Base-by-base conservation (phyloP, 1,139 yeast species). In the Taphrina deformans region DNA sequence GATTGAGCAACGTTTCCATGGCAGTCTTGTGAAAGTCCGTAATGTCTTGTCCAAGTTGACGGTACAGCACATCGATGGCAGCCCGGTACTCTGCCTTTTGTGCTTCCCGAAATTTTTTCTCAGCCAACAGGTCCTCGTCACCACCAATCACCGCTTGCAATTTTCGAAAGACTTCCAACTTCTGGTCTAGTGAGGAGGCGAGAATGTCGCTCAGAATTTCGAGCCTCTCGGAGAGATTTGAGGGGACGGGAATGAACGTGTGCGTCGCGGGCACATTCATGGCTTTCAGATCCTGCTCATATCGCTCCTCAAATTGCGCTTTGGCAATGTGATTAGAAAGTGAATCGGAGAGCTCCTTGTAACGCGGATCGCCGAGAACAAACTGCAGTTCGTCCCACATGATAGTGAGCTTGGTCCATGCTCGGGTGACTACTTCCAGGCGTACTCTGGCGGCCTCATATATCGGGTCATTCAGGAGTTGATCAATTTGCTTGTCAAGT, bases 371-470 rank as follows among this genome's bases (percentile, higher is more conserved):
- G 48, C 6, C 35, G 10, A 53, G 58, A 2, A 53, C 23, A 9
- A 53, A 14, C 24, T 53, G 46, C 23, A 53, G 1, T 38, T 53
- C 58, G 33, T 53, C 58, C 58, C 58, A 38, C 45, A 53, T 24
- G 33, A 53, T 53, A 16, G 21, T 35, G 21, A 53, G 48, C 46
- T 53, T 53, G 16, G 58, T 53, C 58, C 58, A 53, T 53, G 2
- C 14, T 7, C 24, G 48, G 4, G 48, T 27, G 33, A 10, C 5
- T 31, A 38, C 26, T 9, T 14, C 23, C 9, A 35, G 21, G 5
- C 24, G 46, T 31, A 29, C 21, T 9, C 35, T 21, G 9, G 38
- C 23, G 7, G 21, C 46, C 14, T 21, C 24, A 18, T 53, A 23
- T 9, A 6, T 48, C 3, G 58, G 48, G 31, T 24, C 33, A 35